Base-by-base conservation (phyloP, 164 flowering plant genomes). In the Litsea cubeba region DNA sequence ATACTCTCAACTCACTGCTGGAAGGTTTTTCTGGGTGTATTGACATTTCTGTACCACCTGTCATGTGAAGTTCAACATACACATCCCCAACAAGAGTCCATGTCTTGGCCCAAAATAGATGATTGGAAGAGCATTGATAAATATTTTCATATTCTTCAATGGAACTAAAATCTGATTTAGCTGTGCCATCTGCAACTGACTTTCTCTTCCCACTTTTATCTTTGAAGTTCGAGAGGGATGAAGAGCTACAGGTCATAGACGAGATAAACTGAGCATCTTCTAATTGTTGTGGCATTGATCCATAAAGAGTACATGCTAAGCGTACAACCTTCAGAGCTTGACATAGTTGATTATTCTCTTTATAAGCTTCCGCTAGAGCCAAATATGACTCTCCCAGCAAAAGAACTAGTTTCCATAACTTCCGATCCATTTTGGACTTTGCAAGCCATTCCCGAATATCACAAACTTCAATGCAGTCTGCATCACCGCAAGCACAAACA, bases 331-430 rank as follows among this genome's bases (percentile, higher is more conserved):
- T 92, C 78, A 95, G 77, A 72, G 99, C 87, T 85, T 85, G 92
- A 72, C 83, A 84, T 83, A 92, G 74, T 79, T 93, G 91, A 12
- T 86, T 85, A 81, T 86, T 90, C 79, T 93, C 99, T 80, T 84
- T 88, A 76, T 91, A 91, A 60, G 97, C 93, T 83, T 95, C 84
- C 51, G 91, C 99, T 81, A 95, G 96, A 58, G 94, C 95, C 82
- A 95, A 83, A 89, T 95, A 95, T 71, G 99, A 95, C 82, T 95
- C 99, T 54, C 99, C 99, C 77, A 95, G 92, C 76, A 95, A 81
- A 78, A 93, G 93, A 80, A 95, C 89, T 75, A 95, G 95, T 82
- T 93, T 93, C 98, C 98, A 95, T 82, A 91, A 73, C 79, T 89
- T 95, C 70, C 85, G 87, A 80, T 95, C 97, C 85, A 95, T 73